Percentiles rank a stretch among this genome's conserved stretches.
Evolutionary conservation across 371 early-diverging fungal genomes (phyloP).

Genomic region (Mortierella sp.): DNA sequence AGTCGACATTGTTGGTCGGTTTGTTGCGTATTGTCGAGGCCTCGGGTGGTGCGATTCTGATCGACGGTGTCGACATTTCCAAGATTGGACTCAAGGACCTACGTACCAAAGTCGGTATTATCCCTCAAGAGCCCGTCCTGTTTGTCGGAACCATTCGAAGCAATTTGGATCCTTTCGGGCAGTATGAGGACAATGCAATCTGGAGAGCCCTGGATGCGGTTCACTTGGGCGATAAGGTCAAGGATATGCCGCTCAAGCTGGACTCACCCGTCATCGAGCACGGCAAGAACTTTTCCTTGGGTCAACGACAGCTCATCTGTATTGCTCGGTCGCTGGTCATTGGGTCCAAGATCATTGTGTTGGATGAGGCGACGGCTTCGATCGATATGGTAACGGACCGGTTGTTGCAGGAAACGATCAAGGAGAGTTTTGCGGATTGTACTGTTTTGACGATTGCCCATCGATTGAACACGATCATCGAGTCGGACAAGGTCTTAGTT

Average conservation of each 20-base stretch:
- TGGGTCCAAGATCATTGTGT: conserved; percentile 75
- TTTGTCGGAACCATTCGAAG: conserved; percentile 81
- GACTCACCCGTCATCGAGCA: conserved; percentile 64
- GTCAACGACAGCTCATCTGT: conserved; percentile 85
- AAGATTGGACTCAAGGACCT: conserved; percentile 80
- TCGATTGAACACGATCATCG: conserved; percentile 83
- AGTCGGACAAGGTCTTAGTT: conserved; percentile 87
- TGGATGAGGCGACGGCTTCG: conserved; percentile 73
- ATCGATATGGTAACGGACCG: conserved; percentile 79
- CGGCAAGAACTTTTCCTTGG: conserved; percentile 81
- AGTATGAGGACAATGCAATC: conserved; percentile 79
- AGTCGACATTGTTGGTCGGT: conserved; percentile 75
- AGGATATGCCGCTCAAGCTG: conserved; percentile 63
- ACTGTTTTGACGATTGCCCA: conserved; percentile 90
- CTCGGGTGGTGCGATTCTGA: conserved; percentile 71
- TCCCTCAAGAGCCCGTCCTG: conserved; percentile 89
- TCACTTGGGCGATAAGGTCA: conserved; percentile 64
- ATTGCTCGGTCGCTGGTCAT: conserved; percentile 84
- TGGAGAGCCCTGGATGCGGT: conserved; percentile 84
- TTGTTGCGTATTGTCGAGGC: conserved; percentile 87
- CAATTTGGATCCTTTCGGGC: conserved; percentile 87
- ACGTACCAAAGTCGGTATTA: conserved; percentile 79
- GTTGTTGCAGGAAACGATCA: conserved; percentile 82
- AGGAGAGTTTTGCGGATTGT: conserved; percentile 80
- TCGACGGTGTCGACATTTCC: conserved; percentile 85